Conservation (phyloP, 148 eudicot species). For the Euryodendron excelsum region DNA sequence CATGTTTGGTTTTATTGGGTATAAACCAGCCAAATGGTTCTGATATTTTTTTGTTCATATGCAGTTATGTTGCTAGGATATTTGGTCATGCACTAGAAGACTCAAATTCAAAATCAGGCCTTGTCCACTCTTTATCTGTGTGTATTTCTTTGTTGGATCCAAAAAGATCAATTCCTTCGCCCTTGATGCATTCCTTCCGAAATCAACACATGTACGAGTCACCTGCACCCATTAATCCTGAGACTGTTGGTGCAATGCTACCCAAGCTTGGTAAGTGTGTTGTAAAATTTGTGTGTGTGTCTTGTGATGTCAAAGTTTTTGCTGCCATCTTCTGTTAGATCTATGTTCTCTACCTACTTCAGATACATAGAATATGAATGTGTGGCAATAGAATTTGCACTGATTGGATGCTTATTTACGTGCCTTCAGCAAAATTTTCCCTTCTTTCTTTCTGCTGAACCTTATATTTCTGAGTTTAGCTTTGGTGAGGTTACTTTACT, state of each 20-base stretch:
- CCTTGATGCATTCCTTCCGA: conserved; percentile 67
- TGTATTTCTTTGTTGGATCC: conserved; percentile 97
- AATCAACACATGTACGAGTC: conserved; percentile 82
- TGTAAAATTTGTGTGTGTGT: neutral
- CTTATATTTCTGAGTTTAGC: neutral
- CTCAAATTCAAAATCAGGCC: conserved; percentile 67
- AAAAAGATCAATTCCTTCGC: conserved; percentile 68
- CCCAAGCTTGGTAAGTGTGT: conserved; percentile 84
- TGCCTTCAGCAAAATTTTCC: neutral
- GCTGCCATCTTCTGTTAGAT: neutral
- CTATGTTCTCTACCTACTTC: neutral
- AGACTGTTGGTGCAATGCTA: conserved; percentile 92
- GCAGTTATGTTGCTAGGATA: conserved; percentile 90
- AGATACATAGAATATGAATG: neutral
- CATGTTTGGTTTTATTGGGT: conserved; percentile 10
- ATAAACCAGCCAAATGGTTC: conserved; percentile 6
- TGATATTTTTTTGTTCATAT: conserved; percentile 21
- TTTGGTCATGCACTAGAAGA: conserved; percentile 82
- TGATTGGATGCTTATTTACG: neutral
- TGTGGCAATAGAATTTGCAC: neutral
- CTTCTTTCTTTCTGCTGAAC: neutral
- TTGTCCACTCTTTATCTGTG: conserved; percentile 81
- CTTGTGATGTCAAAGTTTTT: neutral
- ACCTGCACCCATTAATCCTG: conserved; percentile 65
- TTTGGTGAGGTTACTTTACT: neutral